Evolutionary conservation across 2,329 filamentous ascomycete genomes (phyloP).

Genomic region (Ophiocordyceps camponoti-rufipedis): DNA sequence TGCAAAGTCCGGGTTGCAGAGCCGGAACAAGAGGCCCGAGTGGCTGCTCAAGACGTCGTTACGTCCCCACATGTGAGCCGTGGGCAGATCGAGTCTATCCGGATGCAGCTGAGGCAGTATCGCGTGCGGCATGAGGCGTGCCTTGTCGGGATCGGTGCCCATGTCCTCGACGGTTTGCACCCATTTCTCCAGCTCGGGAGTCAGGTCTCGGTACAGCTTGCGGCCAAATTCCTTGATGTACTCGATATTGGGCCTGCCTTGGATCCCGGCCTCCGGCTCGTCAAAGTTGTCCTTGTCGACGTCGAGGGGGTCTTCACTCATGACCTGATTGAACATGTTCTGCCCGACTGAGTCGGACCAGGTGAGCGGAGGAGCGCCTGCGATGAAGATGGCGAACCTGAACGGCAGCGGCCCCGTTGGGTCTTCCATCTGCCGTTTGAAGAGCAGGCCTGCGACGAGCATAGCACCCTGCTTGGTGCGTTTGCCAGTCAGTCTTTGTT

Average conservation of each 20-base stretch:
- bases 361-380: background rate
- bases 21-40: background rate
- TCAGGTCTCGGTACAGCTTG: background rate
- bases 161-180: background rate
- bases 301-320: background rate
- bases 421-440: constrained; percentile 1
- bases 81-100: background rate
- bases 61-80: constrained; percentile 1
- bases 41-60: background rate
- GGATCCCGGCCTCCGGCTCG: background rate
- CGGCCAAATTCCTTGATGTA: background rate
- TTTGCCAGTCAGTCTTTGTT: background rate
- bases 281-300: background rate
- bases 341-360: background rate
- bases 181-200: background rate
- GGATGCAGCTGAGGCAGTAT: background rate
- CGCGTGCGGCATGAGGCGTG: background rate
- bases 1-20: background rate
- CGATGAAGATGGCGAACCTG: background rate
- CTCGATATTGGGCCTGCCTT: background rate
- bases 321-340: background rate
- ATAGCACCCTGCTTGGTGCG: background rate
- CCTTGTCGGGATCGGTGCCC: background rate
- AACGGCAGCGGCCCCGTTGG: background rate
- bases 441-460: background rate